Base-by-base conservation (phyloP, 192 early-diverging fungal species). In the Cetraspora pellucida region DNA sequence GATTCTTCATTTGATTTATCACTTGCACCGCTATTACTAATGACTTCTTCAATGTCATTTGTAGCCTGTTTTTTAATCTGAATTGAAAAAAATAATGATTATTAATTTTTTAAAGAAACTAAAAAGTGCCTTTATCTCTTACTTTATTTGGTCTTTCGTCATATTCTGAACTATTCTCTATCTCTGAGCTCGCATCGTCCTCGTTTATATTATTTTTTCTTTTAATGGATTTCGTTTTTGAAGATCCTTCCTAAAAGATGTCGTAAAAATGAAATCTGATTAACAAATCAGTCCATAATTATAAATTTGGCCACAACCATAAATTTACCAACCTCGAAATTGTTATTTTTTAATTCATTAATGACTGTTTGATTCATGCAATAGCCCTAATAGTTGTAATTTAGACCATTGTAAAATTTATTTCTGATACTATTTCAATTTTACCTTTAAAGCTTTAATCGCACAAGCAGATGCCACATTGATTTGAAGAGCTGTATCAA, bases 391-490 rank as follows among this genome's bases (percentile, higher is more conserved):
- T 69, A 69, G 23, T 49, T 69, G 14, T 69, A 25, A 50, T 8
- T 69, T 69, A 49, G 47, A 3, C 25, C 16, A 69, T 69, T 69
- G 46, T 69, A 44, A 16, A 69, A 69, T 50, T 69, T 49, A 31
- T 69, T 25, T 7, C 7, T n/a, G 46, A 69, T 19, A 50, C 25
- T 27, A 28, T 65, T 75, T 54, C 63, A 58, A 77, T n/a, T 8
- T 37, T 66, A 77, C 65, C 76, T 69, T 9, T 54, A 72, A 57
- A 31, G 47, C 52, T 72, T 77, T 58, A 70, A 69, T 44, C 31
- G 76, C n/a, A 23, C 19, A 77, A 19, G 47, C 65, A 31, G 66
- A 77, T 57, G 66, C 72, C 0, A n/a, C 30, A 21, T 77, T 69
- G 16, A 77, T 55, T 52, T 58, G 11, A 19, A 52, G 55, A 57